Conservation (phyloP, 2,329 filamentous ascomycete genomes). For the Catunica adiposa region DNA sequence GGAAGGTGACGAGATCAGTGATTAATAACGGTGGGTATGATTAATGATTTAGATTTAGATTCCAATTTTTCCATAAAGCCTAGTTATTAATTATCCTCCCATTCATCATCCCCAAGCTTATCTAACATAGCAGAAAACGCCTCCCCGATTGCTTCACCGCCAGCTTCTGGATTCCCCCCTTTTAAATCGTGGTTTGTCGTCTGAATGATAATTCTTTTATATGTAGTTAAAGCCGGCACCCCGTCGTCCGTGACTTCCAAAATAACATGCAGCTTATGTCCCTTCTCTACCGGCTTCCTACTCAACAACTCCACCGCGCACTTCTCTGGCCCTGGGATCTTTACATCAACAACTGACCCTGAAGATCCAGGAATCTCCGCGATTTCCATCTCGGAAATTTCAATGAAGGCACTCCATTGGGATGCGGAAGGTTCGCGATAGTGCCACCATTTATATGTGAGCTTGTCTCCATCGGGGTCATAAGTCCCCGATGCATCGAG, state of each 20-base stretch:
- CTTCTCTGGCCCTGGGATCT: constrained; percentile 25
- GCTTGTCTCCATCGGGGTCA: constrained; percentile 27
- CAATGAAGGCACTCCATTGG: constrained; percentile 26
- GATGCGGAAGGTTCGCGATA: constrained; percentile 25
- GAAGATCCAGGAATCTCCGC: constrained; percentile 16
- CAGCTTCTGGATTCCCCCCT: constrained; percentile 14
- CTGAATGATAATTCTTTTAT: constrained; percentile 28
- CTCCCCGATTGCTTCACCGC: constrained; percentile 1
- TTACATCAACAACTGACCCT: constrained; percentile 21
- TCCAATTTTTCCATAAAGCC: not conserved
- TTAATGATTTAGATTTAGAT: not conserved
- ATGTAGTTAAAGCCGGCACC: constrained; percentile 28
- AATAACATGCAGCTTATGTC: constrained; percentile 32
- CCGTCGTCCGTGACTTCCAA: constrained; percentile 32
- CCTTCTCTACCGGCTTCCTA: constrained; percentile 22
- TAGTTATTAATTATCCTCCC: not conserved
- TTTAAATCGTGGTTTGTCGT: constrained; percentile 20
- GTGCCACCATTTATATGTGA: constrained; percentile 34
- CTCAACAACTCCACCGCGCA: constrained; percentile 24
- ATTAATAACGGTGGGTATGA: not conserved
- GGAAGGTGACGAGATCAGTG: not conserved
- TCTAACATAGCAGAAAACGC: constrained; percentile 1
- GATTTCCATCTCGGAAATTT: constrained; percentile 25
- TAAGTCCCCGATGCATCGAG: constrained; percentile 31
- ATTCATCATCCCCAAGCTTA: not conserved